Percentiles rank a stretch among this genome's conserved stretches.
These are phyloP conservation scores for Tolypocladium amazonense DNA, from an alignment of 2,329 filamentous ascomycete genomes.

Conservation along the genomic window DNA sequence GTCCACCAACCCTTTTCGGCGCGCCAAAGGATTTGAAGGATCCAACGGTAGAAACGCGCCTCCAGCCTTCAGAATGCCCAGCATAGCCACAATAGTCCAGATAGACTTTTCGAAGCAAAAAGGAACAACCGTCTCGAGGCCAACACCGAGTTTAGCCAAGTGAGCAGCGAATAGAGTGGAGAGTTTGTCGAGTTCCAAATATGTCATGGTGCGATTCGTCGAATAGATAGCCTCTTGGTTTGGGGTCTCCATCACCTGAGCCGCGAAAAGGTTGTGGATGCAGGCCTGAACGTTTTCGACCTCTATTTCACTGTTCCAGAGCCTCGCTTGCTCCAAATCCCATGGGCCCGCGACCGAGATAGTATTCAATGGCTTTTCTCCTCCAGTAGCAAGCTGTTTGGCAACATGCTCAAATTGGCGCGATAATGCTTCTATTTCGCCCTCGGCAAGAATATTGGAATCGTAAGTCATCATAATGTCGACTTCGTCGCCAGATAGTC, in stretches of 20 bases:
- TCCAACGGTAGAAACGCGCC: neutral
- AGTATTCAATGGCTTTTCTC: neutral
- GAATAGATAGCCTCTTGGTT: neutral
- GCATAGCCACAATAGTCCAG: neutral
- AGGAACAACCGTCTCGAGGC: neutral
- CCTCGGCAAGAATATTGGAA: neutral
- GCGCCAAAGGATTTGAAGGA: neutral
- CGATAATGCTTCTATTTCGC: neutral
- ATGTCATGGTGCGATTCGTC: neutral
- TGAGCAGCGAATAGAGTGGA: neutral
- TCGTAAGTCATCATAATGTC: neutral
- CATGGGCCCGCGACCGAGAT: neutral
- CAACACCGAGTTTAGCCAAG: neutral
- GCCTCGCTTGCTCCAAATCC: neutral
- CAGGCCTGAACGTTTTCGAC: neutral
- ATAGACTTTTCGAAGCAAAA: neutral
- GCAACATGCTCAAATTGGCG: neutral
- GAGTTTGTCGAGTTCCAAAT: neutral
- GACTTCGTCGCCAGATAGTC: neutral
- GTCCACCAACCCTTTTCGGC: neutral
- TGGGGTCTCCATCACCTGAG: neutral
- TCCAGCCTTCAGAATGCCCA: neutral
- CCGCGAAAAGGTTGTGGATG: neutral
- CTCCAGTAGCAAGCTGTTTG: neutral
- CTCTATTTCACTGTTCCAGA: neutral